Evolutionary conservation across 768 basidiomycete species (phyloP).

Genomic region (Dacryopinax primogenitus): DNA sequence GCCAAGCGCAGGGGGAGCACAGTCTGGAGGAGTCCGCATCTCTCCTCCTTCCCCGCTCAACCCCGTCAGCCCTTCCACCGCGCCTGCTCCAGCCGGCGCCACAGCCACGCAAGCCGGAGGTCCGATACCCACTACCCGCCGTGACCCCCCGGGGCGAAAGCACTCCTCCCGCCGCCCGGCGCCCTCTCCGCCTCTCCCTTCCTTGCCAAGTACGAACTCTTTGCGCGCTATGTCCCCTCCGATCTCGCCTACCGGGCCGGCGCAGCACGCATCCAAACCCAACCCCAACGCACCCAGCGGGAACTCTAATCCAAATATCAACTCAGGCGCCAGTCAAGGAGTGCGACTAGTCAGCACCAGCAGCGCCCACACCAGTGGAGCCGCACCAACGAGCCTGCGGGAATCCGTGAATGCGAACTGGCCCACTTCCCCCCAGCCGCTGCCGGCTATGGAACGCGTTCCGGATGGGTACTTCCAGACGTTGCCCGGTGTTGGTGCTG

Average conservation of each 20-base stretch:
- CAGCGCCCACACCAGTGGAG: background rate
- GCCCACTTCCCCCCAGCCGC: background rate
- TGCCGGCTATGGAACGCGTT: background rate
- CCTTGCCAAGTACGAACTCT: background rate
- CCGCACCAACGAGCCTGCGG: background rate
- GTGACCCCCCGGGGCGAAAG: background rate
- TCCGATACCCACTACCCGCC: background rate
- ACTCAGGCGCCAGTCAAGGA: too few species aligned
- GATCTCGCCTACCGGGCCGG: background rate
- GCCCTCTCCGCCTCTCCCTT: background rate
- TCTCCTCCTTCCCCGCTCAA: background rate
- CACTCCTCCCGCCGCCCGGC: background rate
- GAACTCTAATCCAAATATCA: too few species aligned
- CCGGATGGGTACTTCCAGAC: background rate
- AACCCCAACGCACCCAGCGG: too few species aligned
- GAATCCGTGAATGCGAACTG: background rate
- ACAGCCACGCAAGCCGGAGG: background rate
- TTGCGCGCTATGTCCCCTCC: background rate
- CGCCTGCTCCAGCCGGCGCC: background rate
- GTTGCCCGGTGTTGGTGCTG: background rate
- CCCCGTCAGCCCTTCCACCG: background rate
- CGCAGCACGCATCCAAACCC: too few species aligned
- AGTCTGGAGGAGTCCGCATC: background rate
- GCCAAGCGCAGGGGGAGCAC: background rate
- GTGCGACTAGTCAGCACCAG: background rate